Percentiles rank a stretch among this genome's conserved stretches.
Conservation (phyloP, 2,329 filamentous ascomycete genomes). For the Fusarium sarcochroum region DNA sequence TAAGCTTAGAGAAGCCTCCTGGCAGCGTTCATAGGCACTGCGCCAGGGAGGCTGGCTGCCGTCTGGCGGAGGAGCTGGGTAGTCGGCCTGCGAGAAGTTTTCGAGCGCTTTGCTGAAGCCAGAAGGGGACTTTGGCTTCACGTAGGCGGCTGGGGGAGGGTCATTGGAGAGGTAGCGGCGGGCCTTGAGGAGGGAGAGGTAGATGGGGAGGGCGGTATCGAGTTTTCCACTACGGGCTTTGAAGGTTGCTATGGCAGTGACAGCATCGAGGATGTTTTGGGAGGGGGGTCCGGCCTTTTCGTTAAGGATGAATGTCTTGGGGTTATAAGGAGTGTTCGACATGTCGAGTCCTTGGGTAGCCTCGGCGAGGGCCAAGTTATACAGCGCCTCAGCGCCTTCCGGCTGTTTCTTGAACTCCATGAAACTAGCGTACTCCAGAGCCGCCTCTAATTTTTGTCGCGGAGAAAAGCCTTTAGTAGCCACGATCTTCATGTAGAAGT, state of each 20-base stretch:
- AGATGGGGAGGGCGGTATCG: slow-evolving; percentile 81
- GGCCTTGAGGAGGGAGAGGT: slow-evolving; percentile 86
- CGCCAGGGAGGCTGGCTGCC: slow-evolving; percentile 78
- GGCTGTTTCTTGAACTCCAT: slow-evolving; percentile 80
- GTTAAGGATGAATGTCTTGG: slow-evolving; percentile 74
- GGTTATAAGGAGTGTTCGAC: slow-evolving; percentile 64
- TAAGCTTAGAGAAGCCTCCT: slow-evolving; percentile 87
- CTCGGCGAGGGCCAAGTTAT: slow-evolving; percentile 81
- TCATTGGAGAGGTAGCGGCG: slow-evolving; percentile 71
- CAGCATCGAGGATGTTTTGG: slow-evolving; percentile 79
- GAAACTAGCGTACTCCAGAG: slow-evolving; percentile 87
- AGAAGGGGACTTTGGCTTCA: slow-evolving; percentile 21
- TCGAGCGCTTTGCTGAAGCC: slow-evolving; percentile 44
- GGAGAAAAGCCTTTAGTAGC: slow-evolving; percentile 83
- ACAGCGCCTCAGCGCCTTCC: slow-evolving; percentile 78
- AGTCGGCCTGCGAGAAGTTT: slow-evolving; percentile 66
- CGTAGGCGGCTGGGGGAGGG: slow-evolving; percentile 43
- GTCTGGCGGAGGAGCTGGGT: slow-evolving; percentile 78
- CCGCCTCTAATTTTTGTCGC: slow-evolving; percentile 85
- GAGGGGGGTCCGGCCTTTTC: slow-evolving; percentile 72
- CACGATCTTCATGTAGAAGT: slow-evolving; percentile 85
- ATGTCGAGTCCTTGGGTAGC: slow-evolving; percentile 70
- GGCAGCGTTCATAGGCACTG: slow-evolving; percentile 76
- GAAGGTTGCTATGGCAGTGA: slow-evolving; percentile 84
- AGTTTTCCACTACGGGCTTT: slow-evolving; percentile 79